Percentiles rank a stretch among this genome's conserved stretches.
phyloP scores from a whole-genome alignment of 495 filamentous ascomycete species.

The Penicillium herquei region DNA sequence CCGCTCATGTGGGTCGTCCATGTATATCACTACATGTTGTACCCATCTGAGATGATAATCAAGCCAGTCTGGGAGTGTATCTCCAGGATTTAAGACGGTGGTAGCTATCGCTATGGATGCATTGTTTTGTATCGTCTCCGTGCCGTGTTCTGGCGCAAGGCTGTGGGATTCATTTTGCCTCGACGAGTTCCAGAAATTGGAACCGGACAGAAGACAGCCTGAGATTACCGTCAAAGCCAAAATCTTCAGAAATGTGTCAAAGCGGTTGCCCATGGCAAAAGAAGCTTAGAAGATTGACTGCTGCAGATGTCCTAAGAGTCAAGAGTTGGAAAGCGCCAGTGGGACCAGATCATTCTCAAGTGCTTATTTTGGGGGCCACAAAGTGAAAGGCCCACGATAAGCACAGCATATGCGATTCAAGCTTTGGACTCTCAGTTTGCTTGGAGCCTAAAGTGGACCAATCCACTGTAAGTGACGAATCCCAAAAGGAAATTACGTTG shows the following conservation, averaged over 20 bases:
- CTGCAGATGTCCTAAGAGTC: too few species aligned
- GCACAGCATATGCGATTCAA: too few species aligned
- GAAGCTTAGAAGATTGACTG: too few species aligned
- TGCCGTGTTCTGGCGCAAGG: neutral
- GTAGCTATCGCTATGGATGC: constrained; percentile 1
- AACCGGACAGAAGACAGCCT: neutral
- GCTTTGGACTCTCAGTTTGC: too few species aligned
- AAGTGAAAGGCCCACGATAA: too few species aligned
- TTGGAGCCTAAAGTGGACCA: too few species aligned
- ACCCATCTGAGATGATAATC: constrained; percentile 5
- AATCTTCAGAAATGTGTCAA: neutral
- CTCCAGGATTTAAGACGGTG: neutral
- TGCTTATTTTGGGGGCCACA: too few species aligned
- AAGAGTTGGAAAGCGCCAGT: too few species aligned
- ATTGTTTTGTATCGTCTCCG: neutral
- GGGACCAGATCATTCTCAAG: too few species aligned
- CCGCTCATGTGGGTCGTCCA: constrained; percentile 7
- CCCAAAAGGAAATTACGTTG: too few species aligned
- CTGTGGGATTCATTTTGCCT: neutral
- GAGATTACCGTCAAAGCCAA: neutral
- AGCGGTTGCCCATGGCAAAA: neutral
- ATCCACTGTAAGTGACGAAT: too few species aligned
- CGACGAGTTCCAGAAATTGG: neutral
- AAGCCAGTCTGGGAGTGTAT: constrained; percentile 3
- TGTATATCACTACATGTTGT: constrained; percentile 3